These are phyloP conservation scores for Claviceps sp. DNA, from an alignment of 2,329 filamentous ascomycete genomes.

Conservation along the genomic window DNA sequence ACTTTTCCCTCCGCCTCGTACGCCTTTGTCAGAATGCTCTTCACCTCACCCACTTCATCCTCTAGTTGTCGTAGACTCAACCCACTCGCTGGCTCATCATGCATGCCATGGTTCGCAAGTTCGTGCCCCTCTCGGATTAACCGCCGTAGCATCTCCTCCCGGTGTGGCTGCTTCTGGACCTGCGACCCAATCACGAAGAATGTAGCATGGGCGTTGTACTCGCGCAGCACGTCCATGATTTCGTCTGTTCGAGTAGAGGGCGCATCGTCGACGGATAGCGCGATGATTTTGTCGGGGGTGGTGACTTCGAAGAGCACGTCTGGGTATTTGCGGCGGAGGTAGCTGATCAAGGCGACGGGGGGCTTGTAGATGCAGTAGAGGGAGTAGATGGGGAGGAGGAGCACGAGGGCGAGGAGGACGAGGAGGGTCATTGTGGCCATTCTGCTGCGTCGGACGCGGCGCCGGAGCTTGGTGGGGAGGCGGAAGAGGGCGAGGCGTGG, in stretches of 20 bases:
- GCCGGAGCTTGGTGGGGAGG: slow-evolving; percentile 41
- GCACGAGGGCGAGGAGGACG: slow-evolving; percentile 19
- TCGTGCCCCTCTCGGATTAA: slow-evolving; percentile 53
- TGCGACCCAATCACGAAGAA: slow-evolving; percentile 84
- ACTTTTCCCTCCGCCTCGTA: slow-evolving; percentile 33
- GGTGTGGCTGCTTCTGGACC: slow-evolving; percentile 31
- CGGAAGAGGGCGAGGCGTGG: slow-evolving; percentile 35
- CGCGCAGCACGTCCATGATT: slow-evolving; percentile 54
- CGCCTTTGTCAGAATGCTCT: slow-evolving; percentile 42
- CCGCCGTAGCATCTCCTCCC: slow-evolving; percentile 39
- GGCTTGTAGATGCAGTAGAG: slow-evolving; percentile 72
- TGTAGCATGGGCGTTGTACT: slow-evolving; percentile 58
- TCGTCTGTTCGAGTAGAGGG: slow-evolving; percentile 59
- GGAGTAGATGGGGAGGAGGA: slow-evolving; percentile 26
- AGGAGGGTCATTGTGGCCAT: slow-evolving; percentile 40
- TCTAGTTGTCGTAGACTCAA: slow-evolving; percentile 46
- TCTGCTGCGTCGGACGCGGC: slow-evolving; percentile 43
- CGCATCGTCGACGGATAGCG: slow-evolving; percentile 77
- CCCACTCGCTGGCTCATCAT: slow-evolving; percentile 60
- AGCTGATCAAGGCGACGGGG: slow-evolving; percentile 54
- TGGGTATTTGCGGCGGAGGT: slow-evolving; percentile 59
- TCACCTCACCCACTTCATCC: slow-evolving; percentile 51
- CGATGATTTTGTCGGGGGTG: slow-evolving; percentile 51
- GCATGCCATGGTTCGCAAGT: slow-evolving; percentile 80
- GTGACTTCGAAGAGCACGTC: slow-evolving; percentile 64